Conservation (phyloP, 768 basidiomycete genomes). For the Leccinum arenicola region DNA sequence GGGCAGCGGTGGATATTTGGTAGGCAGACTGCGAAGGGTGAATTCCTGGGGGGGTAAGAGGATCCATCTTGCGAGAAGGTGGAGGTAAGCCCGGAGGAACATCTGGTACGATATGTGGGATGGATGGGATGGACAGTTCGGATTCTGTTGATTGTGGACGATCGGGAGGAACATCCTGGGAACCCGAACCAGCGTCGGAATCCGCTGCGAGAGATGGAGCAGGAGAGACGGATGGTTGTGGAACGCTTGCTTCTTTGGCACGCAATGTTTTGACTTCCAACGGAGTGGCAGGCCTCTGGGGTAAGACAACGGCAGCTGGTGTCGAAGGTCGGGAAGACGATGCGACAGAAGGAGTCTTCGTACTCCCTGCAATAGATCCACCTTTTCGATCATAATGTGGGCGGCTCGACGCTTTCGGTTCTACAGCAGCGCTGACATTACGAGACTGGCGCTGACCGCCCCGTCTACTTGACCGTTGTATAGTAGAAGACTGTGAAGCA, state of each 20-base stretch:
- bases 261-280: constrained; percentile 39
- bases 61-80: constrained; percentile 49
- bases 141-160: constrained; percentile 43
- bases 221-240: constrained; percentile 37
- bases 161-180: constrained; percentile 42
- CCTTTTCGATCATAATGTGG: constrained; percentile 44
- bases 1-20: constrained; percentile 84
- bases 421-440: constrained; percentile 32
- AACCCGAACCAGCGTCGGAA: constrained; percentile 45
- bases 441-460: constrained; percentile 49
- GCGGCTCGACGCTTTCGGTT: constrained; percentile 36
- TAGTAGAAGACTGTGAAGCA: constrained; percentile 17
- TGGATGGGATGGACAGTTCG: constrained; percentile 33
- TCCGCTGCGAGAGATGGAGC: constrained; percentile 49
- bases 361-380: constrained; percentile 29
- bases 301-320: constrained; percentile 39
- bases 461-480: constrained; percentile 43
- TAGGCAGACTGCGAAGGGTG: constrained; percentile 55
- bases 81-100: constrained; percentile 46
- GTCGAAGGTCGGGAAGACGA: constrained; percentile 59
- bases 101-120: constrained; percentile 51
- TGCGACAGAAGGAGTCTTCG: constrained; percentile 45
- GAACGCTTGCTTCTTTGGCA: constrained; percentile 42
- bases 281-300: constrained; percentile 45
- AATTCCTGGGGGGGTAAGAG: constrained; percentile 41